Conservation (phyloP, 2,329 filamentous ascomycete species). For the Tricladium varicosporioides region DNA sequence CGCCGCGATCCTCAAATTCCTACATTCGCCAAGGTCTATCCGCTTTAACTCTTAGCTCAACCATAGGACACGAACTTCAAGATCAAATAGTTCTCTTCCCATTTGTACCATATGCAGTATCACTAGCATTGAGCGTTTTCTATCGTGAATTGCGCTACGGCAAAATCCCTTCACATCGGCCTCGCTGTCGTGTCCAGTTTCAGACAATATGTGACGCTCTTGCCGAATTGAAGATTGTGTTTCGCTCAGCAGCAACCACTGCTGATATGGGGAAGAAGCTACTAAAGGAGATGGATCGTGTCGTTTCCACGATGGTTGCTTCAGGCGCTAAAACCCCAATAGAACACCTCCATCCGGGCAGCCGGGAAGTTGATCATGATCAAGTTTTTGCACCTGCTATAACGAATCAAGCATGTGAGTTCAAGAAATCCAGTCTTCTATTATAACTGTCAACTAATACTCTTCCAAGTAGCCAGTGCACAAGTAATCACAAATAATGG, state of each 20-base stretch:
- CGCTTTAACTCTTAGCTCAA: slow-evolving; percentile 19
- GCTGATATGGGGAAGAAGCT: slow-evolving; percentile 26
- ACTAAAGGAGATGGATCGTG: slow-evolving; percentile 27
- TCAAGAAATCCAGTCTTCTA: background rate
- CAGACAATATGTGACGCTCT: slow-evolving; percentile 53
- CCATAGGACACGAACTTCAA: slow-evolving; percentile 27
- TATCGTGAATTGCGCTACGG: slow-evolving; percentile 65
- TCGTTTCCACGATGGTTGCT: slow-evolving; percentile 15
- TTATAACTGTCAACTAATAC: background rate
- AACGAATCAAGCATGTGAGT: background rate
- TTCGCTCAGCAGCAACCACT: slow-evolving; percentile 47
- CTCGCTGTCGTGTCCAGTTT: slow-evolving; percentile 53
- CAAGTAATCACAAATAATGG: background rate
- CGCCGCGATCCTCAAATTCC: slow-evolving; percentile 22
- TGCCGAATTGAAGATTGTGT: slow-evolving; percentile 52
- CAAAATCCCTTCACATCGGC: slow-evolving; percentile 56
- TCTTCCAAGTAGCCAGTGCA: background rate
- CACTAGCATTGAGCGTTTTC: slow-evolving; percentile 58
- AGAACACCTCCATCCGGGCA: background rate
- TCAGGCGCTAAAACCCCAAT: slow-evolving; percentile 6
- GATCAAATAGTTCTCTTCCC: slow-evolving; percentile 48
- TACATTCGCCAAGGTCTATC: slow-evolving; percentile 25
- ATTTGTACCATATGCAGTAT: slow-evolving; percentile 60
- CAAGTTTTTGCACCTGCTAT: background rate
- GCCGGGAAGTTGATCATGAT: background rate